phyloP scores from a whole-genome alignment of 805 yeast species.

The Candida lessepsii region DNA sequence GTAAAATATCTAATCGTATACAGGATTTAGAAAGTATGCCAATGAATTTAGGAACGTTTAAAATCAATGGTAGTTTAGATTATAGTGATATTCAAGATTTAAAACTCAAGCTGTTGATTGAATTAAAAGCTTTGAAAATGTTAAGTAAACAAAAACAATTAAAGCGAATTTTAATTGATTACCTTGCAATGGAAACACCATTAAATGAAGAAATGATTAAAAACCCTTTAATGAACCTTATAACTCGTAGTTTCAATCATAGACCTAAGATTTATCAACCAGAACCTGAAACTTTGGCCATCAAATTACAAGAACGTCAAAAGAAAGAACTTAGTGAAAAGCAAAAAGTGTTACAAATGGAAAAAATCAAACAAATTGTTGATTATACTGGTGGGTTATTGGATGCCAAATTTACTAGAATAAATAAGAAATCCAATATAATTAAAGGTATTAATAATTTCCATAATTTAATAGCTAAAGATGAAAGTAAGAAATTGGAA shows the following conservation, averaged over 20 bases:
- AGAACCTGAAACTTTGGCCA: constrained; percentile 73
- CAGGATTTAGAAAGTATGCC: constrained; percentile 65
- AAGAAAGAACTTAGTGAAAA: constrained; percentile 51
- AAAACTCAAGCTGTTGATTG: constrained; percentile 66
- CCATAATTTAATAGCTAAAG: constrained; percentile 65
- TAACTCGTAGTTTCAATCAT: constrained; percentile 65
- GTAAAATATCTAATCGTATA: constrained; percentile 57
- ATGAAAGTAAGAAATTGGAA: constrained; percentile 72
- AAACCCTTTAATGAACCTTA: constrained; percentile 58
- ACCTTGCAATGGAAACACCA: constrained; percentile 55
- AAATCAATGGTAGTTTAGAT: constrained; percentile 27
- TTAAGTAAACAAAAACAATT: constrained; percentile 69
- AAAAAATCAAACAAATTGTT: constrained; percentile 40
- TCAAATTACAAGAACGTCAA: constrained; percentile 72
- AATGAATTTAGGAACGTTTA: constrained; percentile 62
- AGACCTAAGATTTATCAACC: constrained; percentile 69
- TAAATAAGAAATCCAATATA: constrained; percentile 26
- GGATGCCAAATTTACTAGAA: constrained; percentile 21
- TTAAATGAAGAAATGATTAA: constrained; percentile 49
- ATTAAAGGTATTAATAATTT: constrained; percentile 41
- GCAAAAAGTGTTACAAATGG: constrained; percentile 51
- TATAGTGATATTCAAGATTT: constrained; percentile 45
- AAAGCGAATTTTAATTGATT: constrained; percentile 57
- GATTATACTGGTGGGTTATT: constrained; percentile 26
- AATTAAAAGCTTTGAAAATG: constrained; percentile 64